phyloP scores from a whole-genome alignment of 2,329 filamentous ascomycete genomes.

The Colletotrichum paranaense region DNA sequence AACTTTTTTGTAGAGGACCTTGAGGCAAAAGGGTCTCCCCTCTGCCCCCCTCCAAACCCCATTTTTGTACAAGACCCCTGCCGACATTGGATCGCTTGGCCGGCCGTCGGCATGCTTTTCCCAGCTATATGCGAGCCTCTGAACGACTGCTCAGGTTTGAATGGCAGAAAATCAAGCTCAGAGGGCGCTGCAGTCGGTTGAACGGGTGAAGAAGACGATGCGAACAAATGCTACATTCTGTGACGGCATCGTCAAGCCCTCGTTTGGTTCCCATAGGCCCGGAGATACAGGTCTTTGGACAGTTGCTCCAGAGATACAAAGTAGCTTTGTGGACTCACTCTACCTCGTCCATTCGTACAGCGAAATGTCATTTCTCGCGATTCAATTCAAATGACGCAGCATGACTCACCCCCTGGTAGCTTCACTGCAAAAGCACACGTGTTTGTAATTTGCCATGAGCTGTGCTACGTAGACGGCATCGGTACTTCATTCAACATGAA shows the following conservation, averaged over 20 bases:
- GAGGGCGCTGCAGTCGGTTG: background rate
- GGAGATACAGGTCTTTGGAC: background rate
- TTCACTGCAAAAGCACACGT: background rate
- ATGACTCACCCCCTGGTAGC: slow-evolving; percentile 21
- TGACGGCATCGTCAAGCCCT: background rate
- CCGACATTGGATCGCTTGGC: background rate
- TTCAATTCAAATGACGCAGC: slow-evolving; percentile 10
- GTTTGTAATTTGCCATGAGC: background rate
- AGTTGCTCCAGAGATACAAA: background rate
- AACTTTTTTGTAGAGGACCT: slow-evolving; percentile 3
- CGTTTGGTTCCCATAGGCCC: background rate
- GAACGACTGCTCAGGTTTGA: background rate
- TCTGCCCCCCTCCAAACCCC: background rate
- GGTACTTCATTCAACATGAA: background rate
- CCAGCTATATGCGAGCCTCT: background rate
- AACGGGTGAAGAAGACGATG: no score
- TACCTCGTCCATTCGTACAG: background rate
- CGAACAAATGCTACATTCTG: background rate
- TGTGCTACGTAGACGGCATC: background rate
- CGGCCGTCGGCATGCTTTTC: background rate
- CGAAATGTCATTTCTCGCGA: background rate
- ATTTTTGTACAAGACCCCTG: slow-evolving; percentile 3
- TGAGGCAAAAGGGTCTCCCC: slow-evolving; percentile 4
- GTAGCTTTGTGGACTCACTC: background rate
- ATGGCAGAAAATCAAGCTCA: background rate